Conservation (phyloP, 371 early-diverging fungal species). For the Mucor saturninus region DNA sequence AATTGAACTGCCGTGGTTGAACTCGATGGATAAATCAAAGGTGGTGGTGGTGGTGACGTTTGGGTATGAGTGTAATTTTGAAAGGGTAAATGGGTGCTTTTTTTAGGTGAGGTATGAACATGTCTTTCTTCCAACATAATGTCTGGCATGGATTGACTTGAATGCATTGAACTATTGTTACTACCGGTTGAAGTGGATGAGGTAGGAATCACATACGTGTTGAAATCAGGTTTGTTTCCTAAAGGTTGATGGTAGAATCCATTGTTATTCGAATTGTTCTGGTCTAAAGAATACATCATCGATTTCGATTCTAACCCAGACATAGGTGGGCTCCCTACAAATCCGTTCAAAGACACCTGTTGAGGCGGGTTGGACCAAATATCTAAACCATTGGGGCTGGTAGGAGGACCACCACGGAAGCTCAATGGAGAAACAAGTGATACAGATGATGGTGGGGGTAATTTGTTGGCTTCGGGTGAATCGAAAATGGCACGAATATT, state of each 20-base stretch:
- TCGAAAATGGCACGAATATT: slow-evolving; percentile 53
- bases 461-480: slow-evolving; percentile 23
- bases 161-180: slow-evolving; percentile 47
- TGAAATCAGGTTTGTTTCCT: slow-evolving; percentile 32
- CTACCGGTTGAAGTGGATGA: slow-evolving; percentile 50
- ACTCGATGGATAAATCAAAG: slow-evolving; percentile 33
- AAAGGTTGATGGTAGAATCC: slow-evolving; percentile 33
- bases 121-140: slow-evolving; percentile 23
- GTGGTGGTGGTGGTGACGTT: slow-evolving; percentile 26
- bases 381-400: slow-evolving; percentile 21
- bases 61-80: slow-evolving; percentile 23
- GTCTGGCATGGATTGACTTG: slow-evolving; percentile 39
- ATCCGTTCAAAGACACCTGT: slow-evolving; percentile 24
- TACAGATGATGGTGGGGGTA: slow-evolving; percentile 20
- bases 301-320: slow-evolving; percentile 26
- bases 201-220: slow-evolving; percentile 43
- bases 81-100: slow-evolving; percentile 28
- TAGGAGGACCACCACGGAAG: slow-evolving; percentile 25
- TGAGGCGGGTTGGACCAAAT: slow-evolving; percentile 33
- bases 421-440: slow-evolving; percentile 25
- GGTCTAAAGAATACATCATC: slow-evolving; percentile 13
- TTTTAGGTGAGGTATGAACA: slow-evolving; percentile 21
- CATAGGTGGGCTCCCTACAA: slow-evolving; percentile 29
- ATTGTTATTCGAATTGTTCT: slow-evolving; percentile 18
- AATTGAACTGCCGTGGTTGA: slow-evolving; percentile 23